Base-by-base conservation (phyloP, 768 basidiomycete genomes). In the Auriscalpium orientale region DNA sequence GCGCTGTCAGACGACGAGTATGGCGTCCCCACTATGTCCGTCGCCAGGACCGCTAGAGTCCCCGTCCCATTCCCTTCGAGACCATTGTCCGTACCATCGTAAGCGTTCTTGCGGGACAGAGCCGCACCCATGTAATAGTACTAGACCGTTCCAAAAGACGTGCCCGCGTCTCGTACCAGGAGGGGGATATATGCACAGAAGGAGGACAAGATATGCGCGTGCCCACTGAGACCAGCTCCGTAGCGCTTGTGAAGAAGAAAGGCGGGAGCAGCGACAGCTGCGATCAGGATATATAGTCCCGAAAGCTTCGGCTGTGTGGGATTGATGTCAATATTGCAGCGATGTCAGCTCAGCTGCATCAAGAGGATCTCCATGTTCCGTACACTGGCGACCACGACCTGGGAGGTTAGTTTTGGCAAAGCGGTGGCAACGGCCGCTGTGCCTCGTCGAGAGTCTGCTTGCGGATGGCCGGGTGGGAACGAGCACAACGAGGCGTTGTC, bases 111-210 rank as follows among this genome's bases (percentile, higher is more conserved):
- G 28, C 49, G 49, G 13, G 49, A 51, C 33, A 51, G 21, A 15
- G 49, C 49, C n/a, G 49, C 49, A 38, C 49, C 49, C 49, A 51
- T 51, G 16, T 28, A 33, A 33, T 28, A n/a, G n/a, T n/a, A 28
- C 28, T 28, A 28, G 28, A 28, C 28, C 15, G 49, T 35, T 20
- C 18, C 13, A 16, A n/a, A 8, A 43, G 40, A 43, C 40, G 40
- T 13, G 18, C 40, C 18, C 40, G 40, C 40, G 40, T 43, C 40
- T 43, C 18, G 40, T 43, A 54, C 49, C 57, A 12, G 60, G 49
- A 62, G 61, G 60, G 56, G 58, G 60, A 40, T 22, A 21, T 36
- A 18, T 67, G 68, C 75, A 71, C 63, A 63, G 79, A 77, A 8
- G 34, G 49, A 18, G n/a, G 12, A 28, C 49, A 37, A 28, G 2